Conservation (phyloP, 257 asterid species). For the Leonotis leonurus region DNA sequence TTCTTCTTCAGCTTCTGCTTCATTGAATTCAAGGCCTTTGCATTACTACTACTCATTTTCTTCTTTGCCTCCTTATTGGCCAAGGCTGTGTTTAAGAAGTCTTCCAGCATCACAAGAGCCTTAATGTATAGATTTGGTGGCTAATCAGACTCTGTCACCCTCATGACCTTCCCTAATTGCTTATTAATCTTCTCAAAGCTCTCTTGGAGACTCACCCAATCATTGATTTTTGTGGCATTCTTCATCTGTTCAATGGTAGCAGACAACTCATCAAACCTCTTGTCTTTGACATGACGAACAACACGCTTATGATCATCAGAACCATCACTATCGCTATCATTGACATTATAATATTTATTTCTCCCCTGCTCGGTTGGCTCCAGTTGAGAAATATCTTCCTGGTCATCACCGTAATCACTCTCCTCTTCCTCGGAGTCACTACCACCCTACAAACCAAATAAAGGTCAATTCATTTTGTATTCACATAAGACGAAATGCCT, state of each 20-base stretch:
- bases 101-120: slow-evolving; percentile 89
- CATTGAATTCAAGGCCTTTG: slow-evolving; percentile 91
- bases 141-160: slow-evolving; percentile 57
- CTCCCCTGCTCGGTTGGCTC: slow-evolving; percentile 47
- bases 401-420: slow-evolving; percentile 35
- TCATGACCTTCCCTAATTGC: slow-evolving; percentile 89
- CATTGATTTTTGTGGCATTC: slow-evolving; percentile 90
- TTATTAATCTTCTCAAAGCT: slow-evolving; percentile 93
- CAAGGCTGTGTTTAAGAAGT: slow-evolving; percentile 63
- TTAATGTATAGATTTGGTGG: slow-evolving; percentile 77
- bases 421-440: slow-evolving; percentile 62
- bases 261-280: slow-evolving; percentile 77
- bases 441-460: slow-evolving; percentile 39
- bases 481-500: background rate
- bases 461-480: background rate
- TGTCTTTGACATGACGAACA: slow-evolving; percentile 74
- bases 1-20: slow-evolving; percentile 91
- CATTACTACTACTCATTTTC: slow-evolving; percentile 95
- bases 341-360: slow-evolving; percentile 31
- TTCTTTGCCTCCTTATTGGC: slow-evolving; percentile 94
- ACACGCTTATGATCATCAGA: slow-evolving; percentile 61
- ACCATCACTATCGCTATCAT: slow-evolving; percentile 66
- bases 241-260: slow-evolving; percentile 88
- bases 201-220: slow-evolving; percentile 91
- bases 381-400: slow-evolving; percentile 28